Evolutionary conservation across 345 rosid species (phyloP).

Genomic region (Citropsis articulata): DNA sequence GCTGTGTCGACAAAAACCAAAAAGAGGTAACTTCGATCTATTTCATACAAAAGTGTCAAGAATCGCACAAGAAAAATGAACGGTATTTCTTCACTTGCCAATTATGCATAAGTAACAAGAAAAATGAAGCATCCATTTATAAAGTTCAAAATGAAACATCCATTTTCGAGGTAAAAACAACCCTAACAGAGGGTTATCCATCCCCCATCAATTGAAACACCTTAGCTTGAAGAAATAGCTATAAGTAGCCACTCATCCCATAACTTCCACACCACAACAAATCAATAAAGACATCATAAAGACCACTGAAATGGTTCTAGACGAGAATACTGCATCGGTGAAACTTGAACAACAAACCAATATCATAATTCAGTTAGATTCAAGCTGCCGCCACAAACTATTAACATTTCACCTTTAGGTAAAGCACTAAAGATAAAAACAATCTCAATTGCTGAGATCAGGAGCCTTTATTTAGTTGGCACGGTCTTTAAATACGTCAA

Average conservation of each 20-base stretch:
- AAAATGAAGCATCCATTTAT: background rate
- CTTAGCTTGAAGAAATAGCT: constrained; percentile 10
- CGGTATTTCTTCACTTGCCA: background rate
- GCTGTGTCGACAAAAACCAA: too few species aligned
- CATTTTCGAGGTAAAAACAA: background rate
- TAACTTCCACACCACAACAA: constrained; percentile 22
- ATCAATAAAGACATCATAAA: constrained; percentile 15
- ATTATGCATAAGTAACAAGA: background rate
- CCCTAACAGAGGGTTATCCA: background rate
- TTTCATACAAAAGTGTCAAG: too few species aligned
- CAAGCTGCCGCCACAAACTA: constrained; percentile 30
- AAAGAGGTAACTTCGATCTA: too few species aligned
- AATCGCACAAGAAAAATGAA: background rate
- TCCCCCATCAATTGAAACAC: background rate
- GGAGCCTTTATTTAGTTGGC: constrained; percentile 24
- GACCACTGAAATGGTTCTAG: constrained; percentile 20
- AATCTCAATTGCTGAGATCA: background rate
- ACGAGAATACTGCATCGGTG: constrained; percentile 21
- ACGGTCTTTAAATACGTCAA: constrained; percentile 49
- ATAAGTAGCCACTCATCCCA: constrained; percentile 13
- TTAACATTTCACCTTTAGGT: constrained; percentile 20
- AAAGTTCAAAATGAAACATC: background rate
- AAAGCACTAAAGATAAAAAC: constrained; percentile 10
- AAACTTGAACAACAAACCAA: constrained; percentile 30
- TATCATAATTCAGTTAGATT: constrained; percentile 28